These are phyloP conservation scores for Phytophthora hibernalis DNA, from an alignment of 352 stramenopile genomes.

Conservation along the genomic window DNA sequence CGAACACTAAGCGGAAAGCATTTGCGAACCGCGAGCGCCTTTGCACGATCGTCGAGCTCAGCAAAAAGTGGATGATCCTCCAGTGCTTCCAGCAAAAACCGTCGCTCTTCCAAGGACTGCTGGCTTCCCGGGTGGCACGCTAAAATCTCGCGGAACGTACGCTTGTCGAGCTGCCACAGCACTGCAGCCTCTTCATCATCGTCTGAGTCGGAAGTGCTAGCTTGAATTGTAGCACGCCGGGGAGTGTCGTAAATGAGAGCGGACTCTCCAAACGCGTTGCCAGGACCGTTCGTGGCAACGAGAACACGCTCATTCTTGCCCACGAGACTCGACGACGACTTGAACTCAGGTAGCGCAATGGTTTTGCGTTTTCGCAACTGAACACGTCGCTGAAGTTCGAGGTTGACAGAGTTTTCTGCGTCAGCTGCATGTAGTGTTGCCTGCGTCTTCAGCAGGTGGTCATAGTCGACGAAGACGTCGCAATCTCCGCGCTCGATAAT, in stretches of 20 bases:
- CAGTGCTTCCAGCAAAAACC: slow-evolving; percentile 75
- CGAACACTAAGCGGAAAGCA: slow-evolving; percentile 79
- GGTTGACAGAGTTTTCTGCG: slow-evolving; percentile 16
- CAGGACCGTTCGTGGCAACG: slow-evolving; percentile 82
- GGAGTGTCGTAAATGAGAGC: slow-evolving; percentile 88
- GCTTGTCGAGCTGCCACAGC: slow-evolving; percentile 82
- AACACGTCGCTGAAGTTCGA: slow-evolving; percentile 23
- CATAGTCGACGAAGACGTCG: slow-evolving; percentile 87
- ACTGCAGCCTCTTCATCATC: slow-evolving; percentile 50
- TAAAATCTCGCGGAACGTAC: slow-evolving; percentile 64
- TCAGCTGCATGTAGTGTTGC: slow-evolving; percentile 29
- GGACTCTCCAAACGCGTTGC: slow-evolving; percentile 84
- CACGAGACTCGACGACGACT: slow-evolving; percentile 63
- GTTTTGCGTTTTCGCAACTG: slow-evolving; percentile 73
- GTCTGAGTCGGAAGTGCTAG: slow-evolving; percentile 18
- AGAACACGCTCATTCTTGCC: slow-evolving; percentile 74
- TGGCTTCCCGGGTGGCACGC: slow-evolving; percentile 70
- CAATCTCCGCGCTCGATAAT: slow-evolving; percentile 82
- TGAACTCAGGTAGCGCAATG: slow-evolving; percentile 73
- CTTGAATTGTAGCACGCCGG: slow-evolving; percentile 72
- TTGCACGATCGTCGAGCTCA: slow-evolving; percentile 74
- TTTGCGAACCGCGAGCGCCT: slow-evolving; percentile 83
- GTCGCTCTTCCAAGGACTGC: slow-evolving; percentile 79
- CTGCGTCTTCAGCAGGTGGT: slow-evolving; percentile 62
- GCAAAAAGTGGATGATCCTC: slow-evolving; percentile 81